phyloP scores from a whole-genome alignment of 2,329 filamentous ascomycete genomes.

The Karstenula rhodostoma region DNA sequence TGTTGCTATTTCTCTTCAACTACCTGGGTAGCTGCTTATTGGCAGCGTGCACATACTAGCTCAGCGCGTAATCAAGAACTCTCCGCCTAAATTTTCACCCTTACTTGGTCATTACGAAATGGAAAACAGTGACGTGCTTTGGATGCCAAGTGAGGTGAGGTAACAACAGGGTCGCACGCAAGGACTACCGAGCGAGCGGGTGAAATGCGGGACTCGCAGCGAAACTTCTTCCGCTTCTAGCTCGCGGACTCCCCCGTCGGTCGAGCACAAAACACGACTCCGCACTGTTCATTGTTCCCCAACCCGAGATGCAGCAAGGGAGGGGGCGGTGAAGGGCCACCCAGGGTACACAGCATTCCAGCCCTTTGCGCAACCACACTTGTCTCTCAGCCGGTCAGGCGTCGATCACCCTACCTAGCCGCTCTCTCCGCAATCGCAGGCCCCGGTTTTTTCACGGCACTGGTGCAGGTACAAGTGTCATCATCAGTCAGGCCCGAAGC shows the following conservation, averaged over 20 bases:
- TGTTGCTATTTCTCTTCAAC: conserved; percentile 31
- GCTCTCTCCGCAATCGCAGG: conserved; percentile 25
- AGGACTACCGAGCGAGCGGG: conserved; percentile 9
- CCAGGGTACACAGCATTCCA: conserved; percentile 11
- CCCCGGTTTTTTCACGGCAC: conserved; percentile 1
- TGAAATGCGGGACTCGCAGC: conserved; percentile 12
- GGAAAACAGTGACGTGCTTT: conserved; percentile 47
- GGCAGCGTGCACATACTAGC: conserved; percentile 41
- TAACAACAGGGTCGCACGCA: conserved; percentile 33
- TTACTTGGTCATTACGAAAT: conserved; percentile 42
- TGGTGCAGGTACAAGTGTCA: conserved; percentile 17
- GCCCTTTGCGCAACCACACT: conserved; percentile 26
- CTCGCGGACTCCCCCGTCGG: conserved; percentile 20
- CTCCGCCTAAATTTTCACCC: conserved; percentile 27
- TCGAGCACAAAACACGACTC: conserved; percentile 12
- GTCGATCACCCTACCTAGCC: conserved; percentile 27
- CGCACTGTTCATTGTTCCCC: conserved; percentile 21
- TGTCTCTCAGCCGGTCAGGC: conserved; percentile 14
- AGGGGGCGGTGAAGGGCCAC: neutral
- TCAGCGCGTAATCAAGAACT: conserved; percentile 46
- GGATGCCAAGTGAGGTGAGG: conserved; percentile 41
- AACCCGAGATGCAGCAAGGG: conserved; percentile 27
- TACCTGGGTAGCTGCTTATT: conserved; percentile 35
- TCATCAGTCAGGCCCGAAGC: conserved; percentile 8
- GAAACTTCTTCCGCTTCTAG: conserved; percentile 17